Percentiles rank a stretch among this genome's conserved stretches.
These are phyloP conservation scores for Vachellia collinsii DNA, from an alignment of 306 rosid genomes.

Conservation along the genomic window DNA sequence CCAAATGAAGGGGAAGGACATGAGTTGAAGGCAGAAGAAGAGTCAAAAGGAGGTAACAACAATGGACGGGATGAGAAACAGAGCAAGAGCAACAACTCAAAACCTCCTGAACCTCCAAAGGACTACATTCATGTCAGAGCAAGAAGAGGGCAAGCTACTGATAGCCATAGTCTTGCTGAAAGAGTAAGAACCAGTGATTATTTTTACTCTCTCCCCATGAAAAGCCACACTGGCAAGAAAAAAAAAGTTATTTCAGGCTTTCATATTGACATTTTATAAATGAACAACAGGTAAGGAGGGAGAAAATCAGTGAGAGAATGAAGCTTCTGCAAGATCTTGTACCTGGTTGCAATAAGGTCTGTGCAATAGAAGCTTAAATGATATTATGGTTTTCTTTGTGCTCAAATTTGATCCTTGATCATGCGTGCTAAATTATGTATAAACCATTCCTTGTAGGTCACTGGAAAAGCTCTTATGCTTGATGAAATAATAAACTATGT, in stretches of 20 bases:
- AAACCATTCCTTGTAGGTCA: constrained; percentile 58
- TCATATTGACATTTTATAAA: constrained; percentile 39
- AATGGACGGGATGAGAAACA: constrained; percentile 57
- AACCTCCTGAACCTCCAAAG: constrained; percentile 80
- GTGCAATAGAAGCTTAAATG: neutral
- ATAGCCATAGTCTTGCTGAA: constrained; percentile 99
- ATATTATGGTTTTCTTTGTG: neutral
- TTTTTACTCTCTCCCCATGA: neutral
- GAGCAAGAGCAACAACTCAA: constrained; percentile 50
- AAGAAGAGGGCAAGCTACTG: constrained; percentile 98
- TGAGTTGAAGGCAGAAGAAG: constrained; percentile 66
- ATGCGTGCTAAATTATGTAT: constrained; percentile 25
- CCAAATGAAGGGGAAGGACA: constrained; percentile 49
- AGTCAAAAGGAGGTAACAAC: constrained; percentile 45
- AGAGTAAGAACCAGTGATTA: constrained; percentile 58
- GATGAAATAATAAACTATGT: constrained; percentile 98
- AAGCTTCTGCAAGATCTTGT: constrained; percentile 97
- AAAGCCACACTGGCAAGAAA: constrained; percentile 5
- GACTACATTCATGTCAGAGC: constrained; percentile 99
- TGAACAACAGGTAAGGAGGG: constrained; percentile 77
- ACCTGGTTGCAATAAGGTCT: constrained; percentile 95
- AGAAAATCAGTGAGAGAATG: constrained; percentile 97
- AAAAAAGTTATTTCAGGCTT: neutral
- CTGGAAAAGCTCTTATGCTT: constrained; percentile 97
- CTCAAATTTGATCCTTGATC: constrained; percentile 36